Evolutionary conservation across 202 grass and related monocot species (phyloP).

Genomic region (Elaeis oleifera): DNA sequence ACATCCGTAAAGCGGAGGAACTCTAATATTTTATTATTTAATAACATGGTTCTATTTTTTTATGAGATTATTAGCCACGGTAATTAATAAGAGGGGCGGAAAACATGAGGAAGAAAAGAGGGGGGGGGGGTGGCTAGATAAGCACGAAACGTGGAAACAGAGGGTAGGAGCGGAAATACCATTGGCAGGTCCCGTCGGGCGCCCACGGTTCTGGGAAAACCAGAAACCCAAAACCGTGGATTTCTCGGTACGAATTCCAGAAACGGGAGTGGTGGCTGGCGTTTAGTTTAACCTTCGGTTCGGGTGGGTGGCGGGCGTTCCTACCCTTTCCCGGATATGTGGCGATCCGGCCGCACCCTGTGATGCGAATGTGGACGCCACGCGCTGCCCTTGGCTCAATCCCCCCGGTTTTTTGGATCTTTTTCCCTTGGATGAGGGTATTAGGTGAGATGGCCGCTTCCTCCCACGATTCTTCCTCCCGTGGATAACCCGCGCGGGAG

Average conservation of each 20-base stretch:
- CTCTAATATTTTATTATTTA: too few relatives aligned
- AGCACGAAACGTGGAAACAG: not conserved
- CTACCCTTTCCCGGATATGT: not conserved
- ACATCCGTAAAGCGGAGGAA: too few relatives aligned
- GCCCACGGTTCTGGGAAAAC: not conserved
- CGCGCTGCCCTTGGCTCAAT: not conserved
- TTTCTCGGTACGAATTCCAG: not conserved
- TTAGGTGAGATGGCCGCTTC: too few relatives aligned
- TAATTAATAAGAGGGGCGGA: too few relatives aligned
- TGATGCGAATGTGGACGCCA: constrained; percentile 5
- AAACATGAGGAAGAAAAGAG: not conserved
- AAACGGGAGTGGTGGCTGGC: not conserved
- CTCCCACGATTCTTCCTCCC: too few relatives aligned
- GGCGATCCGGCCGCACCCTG: not conserved
- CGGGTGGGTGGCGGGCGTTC: too few relatives aligned
- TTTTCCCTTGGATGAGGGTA: too few relatives aligned
- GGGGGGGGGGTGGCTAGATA: not conserved
- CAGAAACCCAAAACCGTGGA: not conserved
- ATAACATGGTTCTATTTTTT: too few relatives aligned
- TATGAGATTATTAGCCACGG: too few relatives aligned
- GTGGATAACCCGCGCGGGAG: too few relatives aligned
- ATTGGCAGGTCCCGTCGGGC: not conserved
- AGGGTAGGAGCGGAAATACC: not conserved
- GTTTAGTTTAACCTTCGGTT: too few relatives aligned
- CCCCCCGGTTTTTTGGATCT: not conserved